A percentile compares a stretch with the other conserved stretches of the same genome.
Evolutionary conservation across 257 asterid genomes (phyloP).

Genomic region (Rauvolfia tetraphylla): DNA sequence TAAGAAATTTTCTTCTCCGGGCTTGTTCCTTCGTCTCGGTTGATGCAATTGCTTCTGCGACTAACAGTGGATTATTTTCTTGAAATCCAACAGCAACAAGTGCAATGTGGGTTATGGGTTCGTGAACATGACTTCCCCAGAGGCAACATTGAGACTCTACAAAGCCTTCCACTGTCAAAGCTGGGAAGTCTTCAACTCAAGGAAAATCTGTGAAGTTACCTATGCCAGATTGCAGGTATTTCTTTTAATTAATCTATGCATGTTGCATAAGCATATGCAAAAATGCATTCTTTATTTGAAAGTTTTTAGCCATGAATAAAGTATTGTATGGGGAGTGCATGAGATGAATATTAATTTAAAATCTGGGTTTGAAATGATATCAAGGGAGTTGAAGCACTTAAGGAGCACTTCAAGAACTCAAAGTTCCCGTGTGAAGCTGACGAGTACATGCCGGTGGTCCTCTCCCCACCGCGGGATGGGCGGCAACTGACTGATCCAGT

Average conservation of each 20-base stretch:
- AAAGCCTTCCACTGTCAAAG: constrained; percentile 86
- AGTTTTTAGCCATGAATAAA: background rate
- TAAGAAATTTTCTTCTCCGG: constrained; percentile 11
- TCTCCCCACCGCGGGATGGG: constrained; percentile 90
- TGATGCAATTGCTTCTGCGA: background rate
- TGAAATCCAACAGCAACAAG: constrained; percentile 50
- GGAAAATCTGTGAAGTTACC: constrained; percentile 90
- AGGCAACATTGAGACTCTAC: constrained; percentile 84
- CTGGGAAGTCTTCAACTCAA: constrained; percentile 96
- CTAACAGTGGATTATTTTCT: background rate
- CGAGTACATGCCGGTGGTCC: constrained; percentile 87
- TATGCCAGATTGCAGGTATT: constrained; percentile 93
- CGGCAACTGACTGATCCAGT: constrained; percentile 44
- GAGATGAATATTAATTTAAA: no score
- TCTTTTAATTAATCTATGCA: background rate
- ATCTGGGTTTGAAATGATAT: no score
- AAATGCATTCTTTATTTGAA: background rate
- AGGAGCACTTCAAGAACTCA: constrained; percentile 93
- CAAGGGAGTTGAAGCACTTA: constrained; percentile 80
- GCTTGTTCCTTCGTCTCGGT: background rate
- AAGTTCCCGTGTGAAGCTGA: constrained; percentile 83
- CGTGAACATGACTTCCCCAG: constrained; percentile 98
- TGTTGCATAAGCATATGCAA: background rate
- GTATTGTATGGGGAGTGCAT: no score
- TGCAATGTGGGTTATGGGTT: constrained; percentile 99